These are phyloP conservation scores for Berkeleyomyces basicola DNA, from an alignment of 2,329 filamentous ascomycete genomes.

Conservation along the genomic window DNA sequence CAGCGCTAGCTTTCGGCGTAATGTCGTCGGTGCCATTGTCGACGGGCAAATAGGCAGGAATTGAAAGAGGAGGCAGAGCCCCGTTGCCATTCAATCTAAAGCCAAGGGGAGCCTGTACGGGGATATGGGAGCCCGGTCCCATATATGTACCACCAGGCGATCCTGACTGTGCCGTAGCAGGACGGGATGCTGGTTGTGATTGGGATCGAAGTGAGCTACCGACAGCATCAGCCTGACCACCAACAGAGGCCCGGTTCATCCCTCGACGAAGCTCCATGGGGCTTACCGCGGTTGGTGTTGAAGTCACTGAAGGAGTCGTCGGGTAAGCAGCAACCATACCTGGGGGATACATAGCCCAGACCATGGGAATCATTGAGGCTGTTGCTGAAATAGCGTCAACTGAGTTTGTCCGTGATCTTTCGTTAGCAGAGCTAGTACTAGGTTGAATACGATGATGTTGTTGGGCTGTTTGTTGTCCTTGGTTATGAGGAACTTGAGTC, in stretches of 20 bases:
- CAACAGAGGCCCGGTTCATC: constrained; percentile 33
- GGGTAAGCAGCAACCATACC: not conserved
- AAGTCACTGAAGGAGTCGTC: not conserved
- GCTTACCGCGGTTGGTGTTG: not conserved
- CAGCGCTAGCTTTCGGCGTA: constrained; percentile 1
- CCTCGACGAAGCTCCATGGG: constrained; percentile 37
- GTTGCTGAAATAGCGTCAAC: constrained; percentile 44
- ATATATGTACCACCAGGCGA: not conserved
- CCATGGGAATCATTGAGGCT: constrained; percentile 28
- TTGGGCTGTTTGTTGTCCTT: not conserved
- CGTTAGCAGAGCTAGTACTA: constrained; percentile 14
- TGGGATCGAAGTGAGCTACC: constrained; percentile 45
- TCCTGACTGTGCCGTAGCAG: constrained; percentile 14
- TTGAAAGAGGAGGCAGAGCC: constrained; percentile 12
- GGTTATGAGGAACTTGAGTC: not conserved
- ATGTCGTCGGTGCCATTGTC: not conserved
- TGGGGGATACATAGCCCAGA: not conserved
- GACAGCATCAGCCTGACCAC: constrained; percentile 16
- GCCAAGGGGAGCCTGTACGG: constrained; percentile 14
- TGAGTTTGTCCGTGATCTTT: constrained; percentile 44
- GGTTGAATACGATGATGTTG: constrained; percentile 8
- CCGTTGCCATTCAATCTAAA: not conserved
- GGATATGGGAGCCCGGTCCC: constrained; percentile 15
- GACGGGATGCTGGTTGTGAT: constrained; percentile 45
- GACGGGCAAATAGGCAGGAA: constrained; percentile 15